A percentile compares a stretch with the other conserved stretches of the same genome.
Conservation (phyloP, 805 yeast genomes). For the Wilhelminamyces savonicus region DNA sequence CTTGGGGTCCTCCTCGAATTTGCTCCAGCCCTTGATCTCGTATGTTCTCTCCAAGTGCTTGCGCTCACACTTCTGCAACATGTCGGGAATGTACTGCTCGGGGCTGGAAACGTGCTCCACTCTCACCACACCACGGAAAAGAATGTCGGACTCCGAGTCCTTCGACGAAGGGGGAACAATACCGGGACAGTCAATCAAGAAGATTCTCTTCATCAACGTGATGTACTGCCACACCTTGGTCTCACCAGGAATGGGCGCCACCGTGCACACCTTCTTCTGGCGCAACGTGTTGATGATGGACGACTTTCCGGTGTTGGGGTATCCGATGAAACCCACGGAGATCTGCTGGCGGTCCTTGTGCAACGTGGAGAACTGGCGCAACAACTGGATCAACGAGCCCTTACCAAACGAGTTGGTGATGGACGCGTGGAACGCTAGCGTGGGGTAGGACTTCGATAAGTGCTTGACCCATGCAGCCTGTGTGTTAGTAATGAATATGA, state of each 20-base stretch:
- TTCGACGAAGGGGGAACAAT: conserved; percentile 92
- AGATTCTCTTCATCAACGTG: conserved; percentile 92
- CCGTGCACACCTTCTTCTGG: conserved; percentile 91
- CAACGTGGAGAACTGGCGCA: conserved; percentile 86
- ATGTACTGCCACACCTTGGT: conserved; percentile 99
- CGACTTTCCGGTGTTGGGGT: conserved; percentile 98
- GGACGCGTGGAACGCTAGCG: conserved; percentile 96
- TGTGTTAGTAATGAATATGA: conserved; percentile 20
- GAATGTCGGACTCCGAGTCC: conserved; percentile 85
- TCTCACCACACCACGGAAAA: conserved; percentile 95
- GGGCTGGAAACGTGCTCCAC: conserved; percentile 97
- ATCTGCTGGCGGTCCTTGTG: conserved; percentile 94
- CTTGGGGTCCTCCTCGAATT: conserved; percentile 38
- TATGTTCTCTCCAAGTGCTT: conserved; percentile 93
- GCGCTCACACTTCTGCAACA: conserved; percentile 76
- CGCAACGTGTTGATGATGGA: conserved; percentile 91
- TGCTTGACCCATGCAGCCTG: conserved; percentile 99
- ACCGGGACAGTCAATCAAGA: conserved; percentile 97
- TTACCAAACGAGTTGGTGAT: conserved; percentile 97
- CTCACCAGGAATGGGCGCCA: conserved; percentile 98
- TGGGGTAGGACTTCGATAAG: conserved; percentile 85
- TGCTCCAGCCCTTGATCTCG: conserved; percentile 84
- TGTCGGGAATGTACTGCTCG: conserved; percentile 89
- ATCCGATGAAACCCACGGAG: conserved; percentile 95
- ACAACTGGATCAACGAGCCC: conserved; percentile 87